Evolutionary conservation across 805 yeast species (phyloP).

Genomic region (Komagataella pseudopastoris): DNA sequence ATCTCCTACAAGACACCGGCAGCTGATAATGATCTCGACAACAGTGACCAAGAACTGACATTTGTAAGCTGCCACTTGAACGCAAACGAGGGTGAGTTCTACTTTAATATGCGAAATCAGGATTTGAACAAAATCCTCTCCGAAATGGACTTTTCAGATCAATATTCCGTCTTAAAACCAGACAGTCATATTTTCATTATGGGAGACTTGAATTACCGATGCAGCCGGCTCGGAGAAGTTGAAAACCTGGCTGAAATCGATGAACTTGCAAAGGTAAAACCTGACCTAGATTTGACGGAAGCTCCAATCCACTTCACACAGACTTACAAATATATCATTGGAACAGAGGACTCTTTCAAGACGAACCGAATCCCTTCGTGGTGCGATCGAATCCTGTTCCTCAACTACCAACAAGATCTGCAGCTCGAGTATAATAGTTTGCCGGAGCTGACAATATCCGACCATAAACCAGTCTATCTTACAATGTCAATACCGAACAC

Average conservation of each 20-base stretch:
- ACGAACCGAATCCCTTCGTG: conserved; percentile 64
- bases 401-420: conserved; percentile 21
- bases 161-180: conserved; percentile 36
- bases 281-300: conserved; percentile 43
- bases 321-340: conserved; percentile 55
- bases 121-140: conserved; percentile 37
- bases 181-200: conserved; percentile 49
- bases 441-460: conserved; percentile 39
- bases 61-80: conserved; percentile 61
- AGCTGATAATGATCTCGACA: conserved; percentile 4
- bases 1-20: conserved; percentile 17
- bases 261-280: conserved; percentile 32
- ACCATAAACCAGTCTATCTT: conserved; percentile 70
- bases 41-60: conserved; percentile 27
- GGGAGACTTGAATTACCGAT: conserved; percentile 83
- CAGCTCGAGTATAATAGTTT: conserved; percentile 33
- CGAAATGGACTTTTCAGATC: conserved; percentile 45
- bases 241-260: conserved; percentile 20
- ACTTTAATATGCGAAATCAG: conserved; percentile 33
- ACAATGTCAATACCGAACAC: conserved; percentile 30
- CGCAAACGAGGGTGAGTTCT: conserved; percentile 58
- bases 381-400: conserved; percentile 76
- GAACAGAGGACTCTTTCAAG: conserved; percentile 29
- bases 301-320: conserved; percentile 57
- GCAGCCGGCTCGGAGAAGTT: conserved; percentile 14